phyloP scores from a whole-genome alignment of 352 stramenopile genomes.

The Peronosclerospora sorghi region DNA sequence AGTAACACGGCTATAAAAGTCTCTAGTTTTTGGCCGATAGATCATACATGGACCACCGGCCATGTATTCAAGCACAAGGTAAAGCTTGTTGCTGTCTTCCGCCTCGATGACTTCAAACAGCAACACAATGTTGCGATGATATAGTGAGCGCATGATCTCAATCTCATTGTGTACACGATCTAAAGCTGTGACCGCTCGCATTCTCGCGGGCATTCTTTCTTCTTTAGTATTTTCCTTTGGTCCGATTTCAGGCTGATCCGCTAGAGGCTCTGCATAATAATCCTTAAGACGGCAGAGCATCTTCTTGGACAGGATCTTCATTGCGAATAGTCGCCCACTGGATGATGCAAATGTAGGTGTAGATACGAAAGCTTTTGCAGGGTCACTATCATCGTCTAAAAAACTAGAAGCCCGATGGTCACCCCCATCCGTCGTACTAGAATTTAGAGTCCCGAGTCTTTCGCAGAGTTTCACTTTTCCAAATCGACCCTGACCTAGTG shows the following conservation, averaged over 20 bases:
- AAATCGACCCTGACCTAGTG: slow-evolving; percentile 66
- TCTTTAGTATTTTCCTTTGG: background rate
- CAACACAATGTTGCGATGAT: slow-evolving; percentile 85
- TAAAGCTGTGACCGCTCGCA: slow-evolving; percentile 70
- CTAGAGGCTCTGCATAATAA: slow-evolving; percentile 32
- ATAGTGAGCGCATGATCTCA: slow-evolving; percentile 78
- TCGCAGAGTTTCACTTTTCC: slow-evolving; percentile 81
- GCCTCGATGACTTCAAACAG: slow-evolving; percentile 87
- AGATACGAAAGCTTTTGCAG: slow-evolving; percentile 1
- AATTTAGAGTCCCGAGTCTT: slow-evolving; percentile 18
- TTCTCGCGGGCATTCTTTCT: slow-evolving; percentile 14
- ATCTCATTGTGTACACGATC: slow-evolving; percentile 80
- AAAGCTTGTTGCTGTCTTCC: slow-evolving; percentile 66
- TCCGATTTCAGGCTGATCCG: background rate
- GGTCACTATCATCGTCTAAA: background rate
- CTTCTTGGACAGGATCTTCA: slow-evolving; percentile 82
- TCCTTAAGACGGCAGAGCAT: slow-evolving; percentile 69
- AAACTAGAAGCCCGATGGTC: background rate
- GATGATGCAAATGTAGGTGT: slow-evolving; percentile 13
- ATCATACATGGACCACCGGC: slow-evolving; percentile 67
- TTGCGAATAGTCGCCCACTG: slow-evolving; percentile 44
- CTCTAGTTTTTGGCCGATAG: slow-evolving; percentile 50
- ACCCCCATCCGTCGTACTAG: background rate
- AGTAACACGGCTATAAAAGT: slow-evolving; percentile 61
- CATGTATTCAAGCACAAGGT: slow-evolving; percentile 85